phyloP scores from a whole-genome alignment of 495 filamentous ascomycete genomes.

The Penicillium lividum region DNA sequence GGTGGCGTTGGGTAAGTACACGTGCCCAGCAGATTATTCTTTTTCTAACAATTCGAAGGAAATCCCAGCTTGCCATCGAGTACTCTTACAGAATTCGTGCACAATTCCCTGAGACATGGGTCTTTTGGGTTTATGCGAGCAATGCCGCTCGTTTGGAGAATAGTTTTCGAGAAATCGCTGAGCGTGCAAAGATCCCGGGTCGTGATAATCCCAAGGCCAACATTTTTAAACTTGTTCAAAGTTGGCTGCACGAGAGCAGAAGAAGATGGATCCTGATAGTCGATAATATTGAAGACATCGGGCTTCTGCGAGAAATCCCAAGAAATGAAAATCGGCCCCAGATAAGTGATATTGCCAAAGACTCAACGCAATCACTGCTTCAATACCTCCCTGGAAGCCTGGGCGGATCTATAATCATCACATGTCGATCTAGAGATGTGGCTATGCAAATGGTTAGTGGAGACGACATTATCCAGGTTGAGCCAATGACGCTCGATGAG shows the following conservation, averaged over 20 bases:
- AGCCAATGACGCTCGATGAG: conserved; percentile 36
- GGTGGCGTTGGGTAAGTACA: too few species aligned
- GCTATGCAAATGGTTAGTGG: conserved; percentile 30
- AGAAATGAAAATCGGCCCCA: too few species aligned
- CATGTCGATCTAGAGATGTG: conserved; percentile 31
- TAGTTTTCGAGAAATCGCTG: conserved; percentile 41
- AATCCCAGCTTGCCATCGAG: conserved; percentile 44
- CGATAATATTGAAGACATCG: conserved; percentile 18
- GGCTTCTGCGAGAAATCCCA: conserved; percentile 29
- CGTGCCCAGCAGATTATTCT: too few species aligned
- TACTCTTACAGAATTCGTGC: conserved; percentile 34
- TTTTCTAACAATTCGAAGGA: too few species aligned
- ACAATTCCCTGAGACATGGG: conserved; percentile 42
- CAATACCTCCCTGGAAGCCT: not conserved
- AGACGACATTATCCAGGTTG: conserved; percentile 38
- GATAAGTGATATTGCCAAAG: too few species aligned
- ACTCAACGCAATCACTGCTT: conserved; percentile 3
- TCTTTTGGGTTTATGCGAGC: conserved; percentile 53
- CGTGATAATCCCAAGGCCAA: conserved; percentile 39
- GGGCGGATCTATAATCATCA: conserved; percentile 33
- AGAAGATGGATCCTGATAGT: conserved; percentile 17
- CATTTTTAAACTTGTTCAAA: conserved; percentile 39
- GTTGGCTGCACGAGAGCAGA: conserved; percentile 41
- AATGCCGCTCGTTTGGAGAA: conserved; percentile 40
- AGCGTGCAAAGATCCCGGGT: conserved; percentile 33